Percentiles rank a stretch among this genome's conserved stretches.
phyloP scores from a whole-genome alignment of 2,329 filamentous ascomycete genomes.

The Zasmidium angulare region DNA sequence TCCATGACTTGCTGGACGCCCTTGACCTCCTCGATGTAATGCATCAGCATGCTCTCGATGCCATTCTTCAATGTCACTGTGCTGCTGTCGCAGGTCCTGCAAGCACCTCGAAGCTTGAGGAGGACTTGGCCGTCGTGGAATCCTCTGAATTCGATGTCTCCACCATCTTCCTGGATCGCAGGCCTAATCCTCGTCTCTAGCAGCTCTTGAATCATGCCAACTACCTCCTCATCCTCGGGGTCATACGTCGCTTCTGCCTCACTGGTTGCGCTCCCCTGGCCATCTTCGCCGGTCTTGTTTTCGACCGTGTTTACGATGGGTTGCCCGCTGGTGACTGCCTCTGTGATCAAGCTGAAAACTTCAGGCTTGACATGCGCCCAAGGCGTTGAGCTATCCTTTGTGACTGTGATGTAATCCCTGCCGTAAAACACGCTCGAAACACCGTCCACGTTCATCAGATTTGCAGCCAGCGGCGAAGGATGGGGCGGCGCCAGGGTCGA shows the following conservation, averaged over 20 bases:
- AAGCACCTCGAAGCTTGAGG: conserved; percentile 82
- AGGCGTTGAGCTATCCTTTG: conserved; percentile 80
- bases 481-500: conserved; percentile 85
- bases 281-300: conserved; percentile 53
- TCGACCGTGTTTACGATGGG: conserved; percentile 72
- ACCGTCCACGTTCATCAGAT: conserved; percentile 89
- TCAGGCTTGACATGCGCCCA: conserved; percentile 97
- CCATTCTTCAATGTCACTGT: conserved; percentile 97
- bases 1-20: conserved; percentile 89
- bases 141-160: conserved; percentile 92
- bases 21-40: conserved; percentile 90
- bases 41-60: conserved; percentile 95
- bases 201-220: conserved; percentile 98
- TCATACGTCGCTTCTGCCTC: conserved; percentile 78
- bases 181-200: conserved; percentile 92
- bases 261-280: conserved; percentile 47
- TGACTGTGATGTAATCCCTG: conserved; percentile 93
- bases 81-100: conserved; percentile 92
- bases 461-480: conserved; percentile 78
- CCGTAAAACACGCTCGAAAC: conserved; percentile 96
- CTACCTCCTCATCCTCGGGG: conserved; percentile 88
- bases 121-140: conserved; percentile 76
- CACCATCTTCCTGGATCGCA: conserved; percentile 95
- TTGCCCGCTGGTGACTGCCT: conserved; percentile 82
- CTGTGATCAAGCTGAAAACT: conserved; percentile 91